Percentiles rank a stretch among this genome's conserved stretches.
phyloP scores from a whole-genome alignment of 305 asterid species.

The Plantago coronopus region DNA sequence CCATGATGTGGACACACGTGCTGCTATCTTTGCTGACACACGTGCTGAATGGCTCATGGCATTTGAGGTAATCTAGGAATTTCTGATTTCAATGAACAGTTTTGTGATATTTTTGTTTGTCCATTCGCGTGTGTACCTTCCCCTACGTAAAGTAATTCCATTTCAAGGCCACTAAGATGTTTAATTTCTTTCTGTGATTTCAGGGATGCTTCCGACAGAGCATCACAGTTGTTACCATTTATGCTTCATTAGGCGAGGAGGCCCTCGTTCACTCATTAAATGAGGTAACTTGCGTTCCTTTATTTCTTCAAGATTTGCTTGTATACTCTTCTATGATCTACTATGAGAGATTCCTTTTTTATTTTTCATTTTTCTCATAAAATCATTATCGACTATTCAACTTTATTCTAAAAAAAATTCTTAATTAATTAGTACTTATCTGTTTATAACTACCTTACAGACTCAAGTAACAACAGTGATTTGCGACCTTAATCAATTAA shows the following conservation, averaged over 20 bases:
- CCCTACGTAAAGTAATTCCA: constrained; percentile 17
- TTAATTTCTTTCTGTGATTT: constrained; percentile 22
- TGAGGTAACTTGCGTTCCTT: constrained; percentile 45
- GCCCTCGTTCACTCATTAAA: constrained; percentile 78
- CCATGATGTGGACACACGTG: constrained; percentile 75
- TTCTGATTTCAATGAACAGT: constrained; percentile 4
- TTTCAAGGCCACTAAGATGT: constrained; percentile 10
- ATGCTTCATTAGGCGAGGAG: constrained; percentile 89
- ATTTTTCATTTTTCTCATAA: background rate
- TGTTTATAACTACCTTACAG: constrained; percentile 40
- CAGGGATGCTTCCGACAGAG: constrained; percentile 92
- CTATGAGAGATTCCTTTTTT: background rate
- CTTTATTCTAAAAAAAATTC: constrained; percentile 3
- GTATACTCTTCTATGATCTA: constrained; percentile 15
- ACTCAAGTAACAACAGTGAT: constrained; percentile 81
- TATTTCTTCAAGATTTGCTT: constrained; percentile 16
- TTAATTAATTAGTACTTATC: constrained; percentile 16
- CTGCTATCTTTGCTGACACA: constrained; percentile 80
- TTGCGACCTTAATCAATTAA: constrained; percentile 72
- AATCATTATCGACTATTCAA: background rate
- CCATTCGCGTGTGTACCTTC: background rate
- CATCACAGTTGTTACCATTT: constrained; percentile 79
- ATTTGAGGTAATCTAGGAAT: constrained; percentile 49
- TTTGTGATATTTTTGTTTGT: background rate
- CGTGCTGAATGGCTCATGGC: constrained; percentile 85